Base-by-base conservation (phyloP, 2,329 filamentous ascomycete species). In the Botrytis deweyae region DNA sequence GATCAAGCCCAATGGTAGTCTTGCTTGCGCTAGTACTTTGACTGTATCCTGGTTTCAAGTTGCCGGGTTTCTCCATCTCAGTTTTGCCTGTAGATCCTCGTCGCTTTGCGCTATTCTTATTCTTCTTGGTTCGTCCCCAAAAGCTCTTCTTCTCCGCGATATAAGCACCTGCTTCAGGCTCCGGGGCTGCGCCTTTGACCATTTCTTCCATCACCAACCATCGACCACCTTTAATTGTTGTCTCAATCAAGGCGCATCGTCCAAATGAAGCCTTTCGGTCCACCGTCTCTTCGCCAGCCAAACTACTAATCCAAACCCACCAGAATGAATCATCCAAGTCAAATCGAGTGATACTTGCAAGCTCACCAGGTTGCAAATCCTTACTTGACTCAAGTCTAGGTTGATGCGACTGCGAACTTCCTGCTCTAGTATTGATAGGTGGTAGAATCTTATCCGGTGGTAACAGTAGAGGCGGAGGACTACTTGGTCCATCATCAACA, bases 261-360 rank as follows among this genome's bases (percentile, higher is more conserved):
- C 96, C 96, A 81, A 99, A 99, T 0, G 95, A 94, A 9, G 95
- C 92, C 82, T 99, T 99, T 75, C 96, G 90, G 65, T 91, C 88
- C 0, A 90, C 83, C 0, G 95, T 93, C 84, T 99, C 96, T 80
- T 99, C 96, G 0, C 91, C 92, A 1, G 95, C 94, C 79, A 99
- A 85, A 86, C 95, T 98, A 78, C 90, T 97, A 87, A 99, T 98
- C 96, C 96, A 99, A 6, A 98, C 96, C 95, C 96, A 98, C 96
- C 96, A 99, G 82, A 99, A 99, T 1, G 94, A 92, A 81, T 98
- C 95, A 79, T 99, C 96, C 8, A 99, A 86, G 76, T 96, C 91
- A 73, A 98, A 89, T 55, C 88, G 88, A 38, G 89, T 92, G 80
- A 99, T 97, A 81, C 94, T 98, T 44, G 96, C 96, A 73, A 99